Evolutionary conservation across 2,329 filamentous ascomycete species (phyloP), one percentile per base, ranked within the genome.

Genomic region (Cadophora gregata): DNA sequence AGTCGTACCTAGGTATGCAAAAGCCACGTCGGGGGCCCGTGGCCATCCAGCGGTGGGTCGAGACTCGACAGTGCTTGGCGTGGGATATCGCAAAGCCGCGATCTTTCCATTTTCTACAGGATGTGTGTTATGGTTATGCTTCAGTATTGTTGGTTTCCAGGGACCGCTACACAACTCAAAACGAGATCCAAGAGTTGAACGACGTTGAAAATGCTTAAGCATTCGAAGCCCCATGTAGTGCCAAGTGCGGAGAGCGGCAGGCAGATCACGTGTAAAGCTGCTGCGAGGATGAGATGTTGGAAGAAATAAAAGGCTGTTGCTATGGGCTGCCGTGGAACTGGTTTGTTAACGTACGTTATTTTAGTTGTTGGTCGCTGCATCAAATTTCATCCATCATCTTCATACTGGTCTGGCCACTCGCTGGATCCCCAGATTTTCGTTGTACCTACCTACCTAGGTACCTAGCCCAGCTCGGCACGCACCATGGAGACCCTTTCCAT

Each of bases 21-120:
- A 21, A 53, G 59, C 59, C 59, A 62, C 47, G 59, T 53, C 59
- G n/a, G 16, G 38, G 29, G 45, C 14, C 55, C n/a, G n/a, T n/a
- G n/a, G n/a, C n/a, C n/a, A n/a, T n/a, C n/a, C 55, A 42, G 55
- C 21, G 25, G 55, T 58, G 55, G 55, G 31, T 58, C 55, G n/a
- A 42, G 55, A 33, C 21, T 58, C 55, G n/a, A 42, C 12, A 7
- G 27, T 42, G 55, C 55, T 58, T 10, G 31, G 55, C 55, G 31
- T 58, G 55, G 55, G 55, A 58, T 27, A 58, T 38, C 33, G 33
- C 21, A 58, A 58, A 58, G 55, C 55, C 42, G 33, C 21, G 55
- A 58, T 27, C n/a, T 38, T 36, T 56, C 6, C 29, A 9, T 31
- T 56, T 21, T 8, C 8, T 16, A 19, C 25, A 53, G 27, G 25